Conservation (phyloP, 2,329 filamentous ascomycete genomes). For the Diaporthe vaccinii region DNA sequence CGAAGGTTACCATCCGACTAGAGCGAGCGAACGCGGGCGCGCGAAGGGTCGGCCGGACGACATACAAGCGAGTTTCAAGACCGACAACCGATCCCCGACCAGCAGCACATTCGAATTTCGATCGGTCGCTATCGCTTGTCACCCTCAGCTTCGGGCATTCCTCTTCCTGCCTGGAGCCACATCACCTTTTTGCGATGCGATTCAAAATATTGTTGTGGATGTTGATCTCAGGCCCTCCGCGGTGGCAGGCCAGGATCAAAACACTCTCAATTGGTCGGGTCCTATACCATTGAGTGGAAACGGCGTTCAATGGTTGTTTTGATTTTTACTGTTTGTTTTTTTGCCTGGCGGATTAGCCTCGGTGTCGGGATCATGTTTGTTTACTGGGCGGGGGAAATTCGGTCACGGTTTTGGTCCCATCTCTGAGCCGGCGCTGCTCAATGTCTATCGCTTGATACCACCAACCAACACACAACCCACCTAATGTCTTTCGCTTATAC, state of each 20-base stretch:
- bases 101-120: slow-evolving; percentile 9
- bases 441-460: slow-evolving; percentile 36
- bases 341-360: slow-evolving; percentile 22
- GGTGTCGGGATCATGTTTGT: slow-evolving; percentile 27
- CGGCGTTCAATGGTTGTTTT: slow-evolving; percentile 2
- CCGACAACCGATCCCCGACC: slow-evolving; percentile 4
- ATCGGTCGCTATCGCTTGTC: slow-evolving; percentile 24
- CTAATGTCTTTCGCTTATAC: slow-evolving; percentile 38
- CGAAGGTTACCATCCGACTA: slow-evolving; percentile 1
- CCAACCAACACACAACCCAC: slow-evolving; percentile 29
- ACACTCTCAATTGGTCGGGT: not conserved
- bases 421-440: slow-evolving; percentile 34
- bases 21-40: not conserved
- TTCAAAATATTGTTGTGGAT: slow-evolving; percentile 2
- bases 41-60: slow-evolving; percentile 15
- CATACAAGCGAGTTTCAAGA: not conserved
- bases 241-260: not conserved
- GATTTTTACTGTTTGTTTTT: not conserved
- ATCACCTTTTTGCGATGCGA: slow-evolving; percentile 11
- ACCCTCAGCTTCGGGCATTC: not conserved
- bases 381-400: slow-evolving; percentile 4
- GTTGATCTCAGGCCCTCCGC: not conserved
- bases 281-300: slow-evolving; percentile 20
- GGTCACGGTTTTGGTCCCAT: slow-evolving; percentile 34
- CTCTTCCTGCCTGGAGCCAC: slow-evolving; percentile 7